Evolutionary conservation across 2,329 filamentous ascomycete genomes (phyloP).

Genomic region (Xylariomycetidae sp.): DNA sequence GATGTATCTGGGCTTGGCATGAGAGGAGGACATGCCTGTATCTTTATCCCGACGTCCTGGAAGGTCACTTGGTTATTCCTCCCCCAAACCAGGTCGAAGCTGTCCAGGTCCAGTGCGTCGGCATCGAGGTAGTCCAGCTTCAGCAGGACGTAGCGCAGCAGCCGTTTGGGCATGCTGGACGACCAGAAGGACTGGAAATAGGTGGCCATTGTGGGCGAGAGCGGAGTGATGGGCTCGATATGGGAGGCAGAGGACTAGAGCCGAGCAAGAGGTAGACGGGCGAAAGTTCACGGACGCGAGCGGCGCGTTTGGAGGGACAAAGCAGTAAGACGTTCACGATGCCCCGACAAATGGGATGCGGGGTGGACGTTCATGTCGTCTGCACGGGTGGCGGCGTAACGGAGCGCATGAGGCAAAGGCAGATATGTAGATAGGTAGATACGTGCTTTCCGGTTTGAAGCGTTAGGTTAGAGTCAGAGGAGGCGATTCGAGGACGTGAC

Average conservation of each 20-base stretch:
- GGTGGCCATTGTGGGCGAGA: constrained; percentile 54
- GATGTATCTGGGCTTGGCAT: neutral
- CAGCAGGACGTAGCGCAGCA: constrained; percentile 80
- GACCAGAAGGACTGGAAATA: constrained; percentile 60
- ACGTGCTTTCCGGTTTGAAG: no score
- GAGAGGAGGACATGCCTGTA: constrained; percentile 53
- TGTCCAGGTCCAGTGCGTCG: constrained; percentile 78
- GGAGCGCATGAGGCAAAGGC: constrained; percentile 1
- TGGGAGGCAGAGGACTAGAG: constrained; percentile 2
- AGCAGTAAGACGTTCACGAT: constrained; percentile 21
- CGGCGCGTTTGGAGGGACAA: constrained; percentile 18
- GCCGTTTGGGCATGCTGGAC: constrained; percentile 79
- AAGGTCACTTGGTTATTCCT: constrained; percentile 79
- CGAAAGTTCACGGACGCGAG: constrained; percentile 13
- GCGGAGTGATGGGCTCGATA: constrained; percentile 3
- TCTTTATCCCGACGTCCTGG: constrained; percentile 74
- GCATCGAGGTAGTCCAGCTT: constrained; percentile 83
- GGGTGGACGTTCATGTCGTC: constrained; percentile 27
- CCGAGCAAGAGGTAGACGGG: constrained; percentile 1
- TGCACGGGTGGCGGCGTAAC: constrained; percentile 13
- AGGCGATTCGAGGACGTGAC: no score
- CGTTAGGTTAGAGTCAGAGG: no score
- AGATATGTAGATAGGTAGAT: neutral
- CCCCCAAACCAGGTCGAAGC: constrained; percentile 77
- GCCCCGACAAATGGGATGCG: constrained; percentile 24